Evolutionary conservation across 441 rosid genomes (phyloP).

Genomic region (Erodium texanum): DNA sequence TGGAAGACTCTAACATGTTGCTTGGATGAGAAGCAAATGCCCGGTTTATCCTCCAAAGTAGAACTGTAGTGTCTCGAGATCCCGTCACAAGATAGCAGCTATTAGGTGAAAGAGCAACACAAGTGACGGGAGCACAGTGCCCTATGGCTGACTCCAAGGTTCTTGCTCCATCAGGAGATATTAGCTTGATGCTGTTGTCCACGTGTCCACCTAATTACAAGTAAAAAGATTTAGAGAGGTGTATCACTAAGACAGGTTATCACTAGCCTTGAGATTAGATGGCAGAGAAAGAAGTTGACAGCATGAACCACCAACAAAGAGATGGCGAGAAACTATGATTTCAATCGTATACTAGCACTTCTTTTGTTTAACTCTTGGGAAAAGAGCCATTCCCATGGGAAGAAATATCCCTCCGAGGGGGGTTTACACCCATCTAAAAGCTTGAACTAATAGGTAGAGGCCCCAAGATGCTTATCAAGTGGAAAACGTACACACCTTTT

Average conservation of each 20-base stretch:
- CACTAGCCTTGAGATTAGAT: not conserved
- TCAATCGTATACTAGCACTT: not conserved
- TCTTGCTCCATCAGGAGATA: constrained; percentile 87
- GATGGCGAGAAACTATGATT: not conserved
- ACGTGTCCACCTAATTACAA: constrained; percentile 75
- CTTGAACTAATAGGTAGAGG: too few relatives aligned
- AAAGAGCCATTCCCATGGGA: too few relatives aligned
- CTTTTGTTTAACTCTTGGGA: not conserved
- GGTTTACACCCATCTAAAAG: too few relatives aligned
- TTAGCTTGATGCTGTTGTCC: constrained; percentile 79
- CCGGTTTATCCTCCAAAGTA: constrained; percentile 86
- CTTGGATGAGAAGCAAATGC: constrained; percentile 44
- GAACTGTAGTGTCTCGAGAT: constrained; percentile 71
- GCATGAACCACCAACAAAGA: not conserved
- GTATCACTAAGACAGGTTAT: not conserved
- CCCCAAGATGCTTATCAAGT: too few relatives aligned
- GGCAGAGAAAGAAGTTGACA: not conserved
- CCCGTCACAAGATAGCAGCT: constrained; percentile 86
- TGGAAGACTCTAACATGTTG: constrained; percentile 44
- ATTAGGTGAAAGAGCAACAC: constrained; percentile 86
- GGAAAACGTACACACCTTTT: too few relatives aligned
- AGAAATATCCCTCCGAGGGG: too few relatives aligned
- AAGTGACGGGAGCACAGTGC: constrained; percentile 96
- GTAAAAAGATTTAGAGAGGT: constrained; percentile 4
- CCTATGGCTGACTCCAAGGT: constrained; percentile 78